phyloP scores from a whole-genome alignment of 371 early-diverging fungal genomes.

The Rhizopus stolonifer region DNA sequence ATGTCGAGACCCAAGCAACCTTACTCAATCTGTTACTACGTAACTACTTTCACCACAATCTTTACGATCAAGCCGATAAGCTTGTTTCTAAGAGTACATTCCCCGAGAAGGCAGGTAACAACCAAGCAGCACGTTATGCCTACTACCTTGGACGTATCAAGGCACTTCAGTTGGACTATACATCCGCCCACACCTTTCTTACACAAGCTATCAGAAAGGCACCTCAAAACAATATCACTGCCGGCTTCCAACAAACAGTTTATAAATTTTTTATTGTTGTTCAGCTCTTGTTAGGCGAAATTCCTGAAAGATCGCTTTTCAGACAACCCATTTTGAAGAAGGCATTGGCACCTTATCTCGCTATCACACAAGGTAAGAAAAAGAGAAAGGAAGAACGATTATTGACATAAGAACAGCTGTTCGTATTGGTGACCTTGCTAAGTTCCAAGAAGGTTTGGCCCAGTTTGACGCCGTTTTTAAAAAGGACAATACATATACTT shows the following conservation, averaged over 20 bases:
- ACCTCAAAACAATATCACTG: constrained; percentile 81
- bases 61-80: constrained; percentile 95
- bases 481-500: constrained; percentile 85
- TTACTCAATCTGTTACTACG: constrained; percentile 86
- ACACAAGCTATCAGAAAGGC: constrained; percentile 95
- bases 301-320: constrained; percentile 93
- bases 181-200: constrained; percentile 82
- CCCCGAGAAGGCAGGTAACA: constrained; percentile 91
- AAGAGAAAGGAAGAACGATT: not conserved
- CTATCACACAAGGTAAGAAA: constrained; percentile 79
- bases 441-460: constrained; percentile 88
- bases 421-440: constrained; percentile 88
- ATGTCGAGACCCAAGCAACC: constrained; percentile 86
- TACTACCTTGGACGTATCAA: constrained; percentile 94
- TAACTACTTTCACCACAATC: constrained; percentile 88
- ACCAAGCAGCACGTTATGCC: constrained; percentile 92
- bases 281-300: constrained; percentile 95
- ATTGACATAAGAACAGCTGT: constrained; percentile 66
- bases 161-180: constrained; percentile 95
- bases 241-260: constrained; percentile 94
- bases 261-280: constrained; percentile 94
- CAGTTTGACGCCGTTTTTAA: constrained; percentile 74
- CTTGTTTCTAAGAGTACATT: constrained; percentile 89
- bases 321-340: constrained; percentile 81
- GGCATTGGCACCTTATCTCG: constrained; percentile 87